Conservation (phyloP, 2,329 filamentous ascomycete species). For the Fonsecaea nubica region DNA sequence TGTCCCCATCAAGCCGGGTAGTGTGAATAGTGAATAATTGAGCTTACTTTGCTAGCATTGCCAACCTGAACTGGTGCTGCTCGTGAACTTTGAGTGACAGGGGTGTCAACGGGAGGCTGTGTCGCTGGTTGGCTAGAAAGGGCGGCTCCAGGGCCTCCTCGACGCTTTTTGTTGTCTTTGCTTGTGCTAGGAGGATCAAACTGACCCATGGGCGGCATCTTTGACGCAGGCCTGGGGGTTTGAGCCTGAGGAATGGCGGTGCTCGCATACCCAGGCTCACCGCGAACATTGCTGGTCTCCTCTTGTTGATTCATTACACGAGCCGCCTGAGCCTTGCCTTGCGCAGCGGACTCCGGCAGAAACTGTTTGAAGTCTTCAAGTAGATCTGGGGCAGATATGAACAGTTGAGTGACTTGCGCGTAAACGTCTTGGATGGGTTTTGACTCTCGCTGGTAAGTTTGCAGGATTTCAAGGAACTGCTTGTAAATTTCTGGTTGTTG, state of each 20-base stretch:
- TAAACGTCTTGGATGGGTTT: conserved; percentile 99
- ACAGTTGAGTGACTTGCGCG: conserved; percentile 91
- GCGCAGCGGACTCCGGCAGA: conserved; percentile 83
- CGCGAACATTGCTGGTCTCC: conserved; percentile 67
- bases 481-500: conserved; percentile 98
- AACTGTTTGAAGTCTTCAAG: conserved; percentile 99
- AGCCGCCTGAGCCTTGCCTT: conserved; percentile 67
- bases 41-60: conserved; percentile 60
- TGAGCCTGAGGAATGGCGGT: conserved; percentile 53
- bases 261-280: conserved; percentile 56
- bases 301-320: conserved; percentile 66
- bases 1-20: neutral
- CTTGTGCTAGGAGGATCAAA: conserved; percentile 84
- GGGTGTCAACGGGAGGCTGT: conserved; percentile 45
- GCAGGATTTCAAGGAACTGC: conserved; percentile 95
- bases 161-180: conserved; percentile 90
- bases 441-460: conserved; percentile 96
- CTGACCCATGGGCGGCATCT: conserved; percentile 92
- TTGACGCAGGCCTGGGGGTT: conserved; percentile 61
- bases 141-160: conserved; percentile 60
- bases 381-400: conserved; percentile 90
- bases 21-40: conserved; percentile 11
- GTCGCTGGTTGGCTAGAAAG: conserved; percentile 39
- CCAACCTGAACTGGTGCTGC: conserved; percentile 48
- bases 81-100: conserved; percentile 45